Conservation (phyloP, 768 basidiomycete species). For the Pleurotus tuoliensis region DNA sequence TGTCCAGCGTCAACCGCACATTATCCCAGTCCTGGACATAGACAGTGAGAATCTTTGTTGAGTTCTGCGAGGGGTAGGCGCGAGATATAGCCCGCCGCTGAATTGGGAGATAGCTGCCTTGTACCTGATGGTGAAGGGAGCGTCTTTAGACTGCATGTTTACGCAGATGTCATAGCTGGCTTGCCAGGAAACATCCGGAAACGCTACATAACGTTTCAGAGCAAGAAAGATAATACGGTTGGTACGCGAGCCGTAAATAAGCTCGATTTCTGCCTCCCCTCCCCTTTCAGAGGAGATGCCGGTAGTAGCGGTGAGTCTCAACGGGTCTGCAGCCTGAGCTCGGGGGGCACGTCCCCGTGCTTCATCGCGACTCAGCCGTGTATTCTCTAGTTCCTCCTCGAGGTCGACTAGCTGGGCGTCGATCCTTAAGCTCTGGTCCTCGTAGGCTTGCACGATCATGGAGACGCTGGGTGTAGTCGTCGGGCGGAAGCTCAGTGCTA, state of each 20-base stretch:
- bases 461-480: constrained; percentile 24
- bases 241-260: constrained; percentile 31
- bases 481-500: constrained; percentile 24
- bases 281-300: constrained; percentile 32
- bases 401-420: constrained; percentile 10
- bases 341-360: too few species aligned
- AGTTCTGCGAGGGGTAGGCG: too few species aligned
- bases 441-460: constrained; percentile 26
- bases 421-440: constrained; percentile 23
- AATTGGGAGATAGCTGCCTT: constrained; percentile 36
- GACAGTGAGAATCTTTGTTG: too few species aligned
- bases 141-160: constrained; percentile 34
- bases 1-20: constrained; percentile 39
- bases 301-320: constrained; percentile 26
- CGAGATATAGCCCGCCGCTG: constrained; percentile 34
- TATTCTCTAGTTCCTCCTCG: not conserved
- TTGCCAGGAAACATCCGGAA: constrained; percentile 31
- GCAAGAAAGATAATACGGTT: not conserved
- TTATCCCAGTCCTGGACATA: constrained; percentile 35
- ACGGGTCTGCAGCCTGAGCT: not conserved
- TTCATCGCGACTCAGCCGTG: too few species aligned
- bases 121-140: constrained; percentile 34
- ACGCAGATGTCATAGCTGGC: constrained; percentile 40
- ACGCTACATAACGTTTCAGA: constrained; percentile 17
- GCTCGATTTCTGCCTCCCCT: constrained; percentile 32